These are phyloP conservation scores for Yamadazyma akitaensis DNA, from an alignment of 805 yeast genomes.

Conservation along the genomic window DNA sequence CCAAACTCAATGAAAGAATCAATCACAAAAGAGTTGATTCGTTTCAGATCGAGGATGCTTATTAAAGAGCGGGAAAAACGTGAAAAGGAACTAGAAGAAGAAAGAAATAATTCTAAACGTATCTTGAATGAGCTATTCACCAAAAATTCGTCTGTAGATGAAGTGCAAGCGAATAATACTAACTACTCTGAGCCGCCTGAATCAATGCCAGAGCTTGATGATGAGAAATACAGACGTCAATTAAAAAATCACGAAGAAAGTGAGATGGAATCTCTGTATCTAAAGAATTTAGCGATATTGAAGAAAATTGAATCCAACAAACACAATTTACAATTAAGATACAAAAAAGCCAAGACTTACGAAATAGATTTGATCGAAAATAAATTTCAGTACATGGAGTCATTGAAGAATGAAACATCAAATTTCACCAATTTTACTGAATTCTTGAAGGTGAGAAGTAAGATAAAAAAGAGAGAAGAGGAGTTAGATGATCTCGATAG, in stretches of 20 bases:
- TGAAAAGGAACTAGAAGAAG: conserved; percentile 45
- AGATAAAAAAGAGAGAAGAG: conserved; percentile 40
- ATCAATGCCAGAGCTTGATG: conserved; percentile 22
- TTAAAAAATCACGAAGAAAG: conserved; percentile 20
- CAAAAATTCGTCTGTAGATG: background rate
- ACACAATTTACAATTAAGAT: conserved; percentile 18
- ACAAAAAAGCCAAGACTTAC: conserved; percentile 26
- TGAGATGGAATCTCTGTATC: conserved; percentile 20
- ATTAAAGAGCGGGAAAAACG: conserved; percentile 51
- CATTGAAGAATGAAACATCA: conserved; percentile 12
- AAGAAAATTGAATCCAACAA: conserved; percentile 19
- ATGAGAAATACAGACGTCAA: conserved; percentile 26
- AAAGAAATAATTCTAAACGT: conserved; percentile 46
- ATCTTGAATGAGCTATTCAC: conserved; percentile 32
- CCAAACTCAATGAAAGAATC: conserved; percentile 51
- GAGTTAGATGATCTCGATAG: conserved; percentile 40
- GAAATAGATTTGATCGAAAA: conserved; percentile 37
- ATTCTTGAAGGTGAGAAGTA: conserved; percentile 39
- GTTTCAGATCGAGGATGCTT: conserved; percentile 54
- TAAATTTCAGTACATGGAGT: conserved; percentile 33
- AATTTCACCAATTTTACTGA: conserved; percentile 32
- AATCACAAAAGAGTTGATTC: conserved; percentile 52
- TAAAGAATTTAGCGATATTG: conserved; percentile 13
- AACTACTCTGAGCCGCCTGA: background rate
- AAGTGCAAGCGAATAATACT: background rate